Percentiles rank a stretch among this genome's conserved stretches.
These are phyloP conservation scores for Verticillium nubilum DNA, from an alignment of 2,329 filamentous ascomycete species.

Conservation along the genomic window DNA sequence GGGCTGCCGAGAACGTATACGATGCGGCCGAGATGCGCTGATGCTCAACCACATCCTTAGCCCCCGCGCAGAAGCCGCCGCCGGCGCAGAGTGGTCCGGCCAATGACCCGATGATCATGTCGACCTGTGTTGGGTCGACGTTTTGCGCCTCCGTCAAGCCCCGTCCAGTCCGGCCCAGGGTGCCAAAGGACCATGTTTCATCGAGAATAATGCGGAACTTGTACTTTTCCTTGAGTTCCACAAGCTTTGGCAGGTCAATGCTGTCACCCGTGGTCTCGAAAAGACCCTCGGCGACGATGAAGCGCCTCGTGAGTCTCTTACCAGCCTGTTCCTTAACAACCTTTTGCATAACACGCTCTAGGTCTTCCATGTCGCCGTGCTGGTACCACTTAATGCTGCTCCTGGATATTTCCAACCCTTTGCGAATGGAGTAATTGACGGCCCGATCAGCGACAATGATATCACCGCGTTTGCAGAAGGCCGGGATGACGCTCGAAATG, in stretches of 20 bases:
- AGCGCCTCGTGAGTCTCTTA: conserved; percentile 84
- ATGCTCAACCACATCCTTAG: conserved; percentile 88
- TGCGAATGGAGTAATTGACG: conserved; percentile 89
- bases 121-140: conserved; percentile 85
- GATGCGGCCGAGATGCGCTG: conserved; percentile 89
- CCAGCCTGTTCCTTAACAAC: conserved; percentile 83
- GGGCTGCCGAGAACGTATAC: conserved; percentile 92
- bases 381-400: conserved; percentile 92
- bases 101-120: conserved; percentile 95
- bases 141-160: conserved; percentile 96
- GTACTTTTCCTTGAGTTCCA: conserved; percentile 92
- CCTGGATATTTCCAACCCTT: conserved; percentile 87
- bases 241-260: conserved; percentile 78
- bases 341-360: conserved; percentile 79
- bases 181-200: conserved; percentile 95
- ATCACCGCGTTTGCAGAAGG: conserved; percentile 94
- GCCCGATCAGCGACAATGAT: conserved; percentile 94
- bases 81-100: conserved; percentile 86
- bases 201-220: conserved; percentile 98
- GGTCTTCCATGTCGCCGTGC: conserved; percentile 91
- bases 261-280: conserved; percentile 89
- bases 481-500: conserved; percentile 92
- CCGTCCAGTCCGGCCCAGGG: conserved; percentile 84
- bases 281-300: conserved; percentile 92
- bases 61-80: conserved; percentile 92